Evolutionary conservation across 208 protist genomes (phyloP), one percentile per base, ranked within the genome.

Genomic region (Leishmania guyanensis): DNA sequence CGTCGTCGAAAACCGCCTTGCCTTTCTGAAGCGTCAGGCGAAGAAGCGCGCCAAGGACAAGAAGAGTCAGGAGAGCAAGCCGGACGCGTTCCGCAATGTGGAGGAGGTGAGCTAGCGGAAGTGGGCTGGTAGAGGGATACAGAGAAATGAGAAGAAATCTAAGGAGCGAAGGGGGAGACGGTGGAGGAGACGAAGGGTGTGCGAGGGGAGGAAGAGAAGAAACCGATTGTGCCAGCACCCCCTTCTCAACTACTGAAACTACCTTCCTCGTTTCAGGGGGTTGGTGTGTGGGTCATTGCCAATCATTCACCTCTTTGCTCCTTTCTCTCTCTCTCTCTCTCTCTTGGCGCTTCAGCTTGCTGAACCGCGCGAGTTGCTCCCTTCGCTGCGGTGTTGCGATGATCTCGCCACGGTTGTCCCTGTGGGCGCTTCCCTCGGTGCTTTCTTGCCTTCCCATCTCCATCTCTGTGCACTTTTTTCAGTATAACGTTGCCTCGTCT

Each of bases 31-130:
- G 64, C 87, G 95, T 8, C 93, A 98, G 83, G 75, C 75, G 2
- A 86, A 90, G 64, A 98, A 98, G 83, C 80, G 62, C 5, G 51
- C 81, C 6, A 96, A 96, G 82, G 94, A 98, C 79, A 88, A 89
- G 76, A 79, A 83, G 75, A 88, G 64, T 60, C 78, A 79, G 12
- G 83, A 92, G 69, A 77, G n/a, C 39, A 94, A 91, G 60, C 90
- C 91, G 8, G 91, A 89, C 0, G 81, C 92, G 71, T 96, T 97
- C 83, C 84, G 75, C 22, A 90, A 95, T 78, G 91, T 98, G 36
- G 74, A 83, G 79, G 92, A 97, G 83, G 54, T 92, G 0, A 90
- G 78, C 79, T 90, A 77, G 74, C 26, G 33, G 2, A 16, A 16
- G 4, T 12, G 22, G 39, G 29, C 43, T 4, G 36, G 56, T 26